Conservation (phyloP, 495 filamentous ascomycete species). For the Symbiotaphrina buchneri region DNA sequence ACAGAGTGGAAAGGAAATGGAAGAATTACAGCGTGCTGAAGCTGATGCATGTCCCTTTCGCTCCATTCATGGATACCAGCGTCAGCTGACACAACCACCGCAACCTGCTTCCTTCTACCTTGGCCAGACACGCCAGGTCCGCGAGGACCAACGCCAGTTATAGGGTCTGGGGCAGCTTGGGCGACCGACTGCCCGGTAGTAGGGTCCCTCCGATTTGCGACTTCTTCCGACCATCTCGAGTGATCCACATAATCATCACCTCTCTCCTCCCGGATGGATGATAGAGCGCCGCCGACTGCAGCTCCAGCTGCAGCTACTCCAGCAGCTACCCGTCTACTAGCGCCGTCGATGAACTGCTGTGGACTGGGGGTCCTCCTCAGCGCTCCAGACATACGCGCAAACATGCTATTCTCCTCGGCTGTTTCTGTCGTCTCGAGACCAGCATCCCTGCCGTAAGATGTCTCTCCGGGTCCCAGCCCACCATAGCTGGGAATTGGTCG, state of each 20-base stretch:
- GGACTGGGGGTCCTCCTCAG: slow-evolving; percentile 73
- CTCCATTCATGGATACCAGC: slow-evolving; percentile 30
- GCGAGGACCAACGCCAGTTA: slow-evolving; percentile 8
- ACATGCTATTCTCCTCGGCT: slow-evolving; percentile 32
- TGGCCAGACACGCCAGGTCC: not conserved
- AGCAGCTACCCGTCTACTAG: slow-evolving; percentile 50
- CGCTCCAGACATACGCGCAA: slow-evolving; percentile 61
- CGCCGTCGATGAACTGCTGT: slow-evolving; percentile 65
- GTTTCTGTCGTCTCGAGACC: too few species aligned
- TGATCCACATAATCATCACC: slow-evolving; percentile 63
- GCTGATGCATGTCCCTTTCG: slow-evolving; percentile 28
- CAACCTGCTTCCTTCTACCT: slow-evolving; percentile 53
- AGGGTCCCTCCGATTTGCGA: slow-evolving; percentile 11
- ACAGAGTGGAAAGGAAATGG: slow-evolving; percentile 3
- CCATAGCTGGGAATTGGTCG: slow-evolving; percentile 18
- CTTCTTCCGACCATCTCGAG: slow-evolving; percentile 67
- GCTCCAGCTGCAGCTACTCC: slow-evolving; percentile 70
- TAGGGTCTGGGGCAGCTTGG: slow-evolving; percentile 3
- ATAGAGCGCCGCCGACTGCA: slow-evolving; percentile 53
- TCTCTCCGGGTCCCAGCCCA: slow-evolving; percentile 5
- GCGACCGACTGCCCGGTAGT: slow-evolving; percentile 2
- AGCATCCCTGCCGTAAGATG: slow-evolving; percentile 10
- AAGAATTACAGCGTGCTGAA: slow-evolving; percentile 58
- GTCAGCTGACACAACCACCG: slow-evolving; percentile 67
- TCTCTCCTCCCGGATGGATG: slow-evolving; percentile 68